Conservation (phyloP, 2,329 filamentous ascomycete genomes). For the Aureobasidium musti region DNA sequence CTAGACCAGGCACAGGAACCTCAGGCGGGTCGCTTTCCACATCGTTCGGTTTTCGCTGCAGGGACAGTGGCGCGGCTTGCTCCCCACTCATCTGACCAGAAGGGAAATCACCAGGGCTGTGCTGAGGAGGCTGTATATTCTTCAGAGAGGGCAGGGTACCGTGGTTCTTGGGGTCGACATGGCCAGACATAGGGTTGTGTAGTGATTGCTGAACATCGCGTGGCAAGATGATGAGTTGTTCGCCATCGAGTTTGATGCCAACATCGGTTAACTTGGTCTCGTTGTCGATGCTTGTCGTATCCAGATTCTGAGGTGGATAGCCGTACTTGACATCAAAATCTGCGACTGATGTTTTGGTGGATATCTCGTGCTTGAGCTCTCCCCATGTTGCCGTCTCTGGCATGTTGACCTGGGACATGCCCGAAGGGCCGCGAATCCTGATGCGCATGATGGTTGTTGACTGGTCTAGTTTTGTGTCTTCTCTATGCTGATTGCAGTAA, state of each 20-base stretch:
- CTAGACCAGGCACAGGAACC: slow-evolving; percentile 58
- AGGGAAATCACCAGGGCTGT: slow-evolving; percentile 37
- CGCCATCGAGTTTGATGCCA: slow-evolving; percentile 64
- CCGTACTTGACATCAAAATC: slow-evolving; percentile 80
- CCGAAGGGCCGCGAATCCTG: slow-evolving; percentile 72
- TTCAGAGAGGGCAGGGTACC: slow-evolving; percentile 36
- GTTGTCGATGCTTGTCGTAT: slow-evolving; percentile 57
- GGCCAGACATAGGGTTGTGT: slow-evolving; percentile 38
- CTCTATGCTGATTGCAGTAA: not conserved
- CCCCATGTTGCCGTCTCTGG: slow-evolving; percentile 66
- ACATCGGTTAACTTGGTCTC: slow-evolving; percentile 56
- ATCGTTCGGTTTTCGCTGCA: slow-evolving; percentile 49
- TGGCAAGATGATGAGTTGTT: slow-evolving; percentile 65
- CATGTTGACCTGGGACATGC: slow-evolving; percentile 69
- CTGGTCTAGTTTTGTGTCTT: not conserved
- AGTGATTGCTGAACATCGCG: slow-evolving; percentile 46
- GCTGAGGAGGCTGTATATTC: slow-evolving; percentile 34
- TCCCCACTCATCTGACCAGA: slow-evolving; percentile 28
- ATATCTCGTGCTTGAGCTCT: slow-evolving; percentile 63
- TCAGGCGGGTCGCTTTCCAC: slow-evolving; percentile 62
- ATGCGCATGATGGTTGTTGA: slow-evolving; percentile 62
- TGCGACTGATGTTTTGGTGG: slow-evolving; percentile 63
- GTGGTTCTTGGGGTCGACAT: slow-evolving; percentile 34
- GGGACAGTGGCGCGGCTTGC: slow-evolving; percentile 43
- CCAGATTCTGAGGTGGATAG: slow-evolving; percentile 73